These are phyloP conservation scores for Phytopythium oedochilum DNA, from an alignment of 352 stramenopile species.

Conservation along the genomic window DNA sequence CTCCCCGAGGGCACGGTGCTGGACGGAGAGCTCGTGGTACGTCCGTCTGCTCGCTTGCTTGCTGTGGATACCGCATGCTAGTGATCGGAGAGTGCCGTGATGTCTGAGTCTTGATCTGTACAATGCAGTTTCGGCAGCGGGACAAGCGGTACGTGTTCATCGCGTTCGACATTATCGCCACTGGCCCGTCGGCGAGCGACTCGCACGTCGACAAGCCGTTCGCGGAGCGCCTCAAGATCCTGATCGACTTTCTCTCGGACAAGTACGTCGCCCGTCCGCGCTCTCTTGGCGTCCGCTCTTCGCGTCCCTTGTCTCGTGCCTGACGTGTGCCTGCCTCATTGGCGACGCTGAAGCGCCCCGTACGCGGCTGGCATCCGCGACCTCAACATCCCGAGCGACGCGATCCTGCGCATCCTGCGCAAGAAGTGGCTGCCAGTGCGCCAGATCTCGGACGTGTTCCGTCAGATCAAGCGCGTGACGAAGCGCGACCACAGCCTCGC, in stretches of 20 bases:
- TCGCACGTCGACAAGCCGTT: slow-evolving; percentile 84
- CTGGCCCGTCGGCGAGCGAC: slow-evolving; percentile 52
- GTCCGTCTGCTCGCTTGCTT: slow-evolving; percentile 12
- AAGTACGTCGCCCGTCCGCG: no score
- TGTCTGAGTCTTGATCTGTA: no score
- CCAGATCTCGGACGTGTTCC: slow-evolving; percentile 82
- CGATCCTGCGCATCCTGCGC: slow-evolving; percentile 69
- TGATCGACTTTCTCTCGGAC: slow-evolving; percentile 84
- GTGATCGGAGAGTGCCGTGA: no score
- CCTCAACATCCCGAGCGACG: slow-evolving; percentile 55
- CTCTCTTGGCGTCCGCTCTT: no score
- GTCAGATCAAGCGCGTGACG: slow-evolving; percentile 70
- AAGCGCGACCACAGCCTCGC: slow-evolving; percentile 75
- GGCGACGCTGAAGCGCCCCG: slow-evolving; percentile 33
- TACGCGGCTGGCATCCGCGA: slow-evolving; percentile 66
- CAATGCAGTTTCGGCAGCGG: slow-evolving; percentile 77
- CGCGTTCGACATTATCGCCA: slow-evolving; percentile 88
- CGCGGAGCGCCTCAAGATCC: slow-evolving; percentile 64
- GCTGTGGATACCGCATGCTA: no score
- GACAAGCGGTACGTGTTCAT: slow-evolving; percentile 87
- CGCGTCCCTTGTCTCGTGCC: neutral
- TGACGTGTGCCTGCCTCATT: slow-evolving; percentile 5
- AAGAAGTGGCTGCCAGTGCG: slow-evolving; percentile 82
- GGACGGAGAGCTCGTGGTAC: slow-evolving; percentile 85
- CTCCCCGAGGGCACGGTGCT: slow-evolving; percentile 86